Evolutionary conservation across 106 monocot species (phyloP).

Genomic region (Ottelia alismoides): DNA sequence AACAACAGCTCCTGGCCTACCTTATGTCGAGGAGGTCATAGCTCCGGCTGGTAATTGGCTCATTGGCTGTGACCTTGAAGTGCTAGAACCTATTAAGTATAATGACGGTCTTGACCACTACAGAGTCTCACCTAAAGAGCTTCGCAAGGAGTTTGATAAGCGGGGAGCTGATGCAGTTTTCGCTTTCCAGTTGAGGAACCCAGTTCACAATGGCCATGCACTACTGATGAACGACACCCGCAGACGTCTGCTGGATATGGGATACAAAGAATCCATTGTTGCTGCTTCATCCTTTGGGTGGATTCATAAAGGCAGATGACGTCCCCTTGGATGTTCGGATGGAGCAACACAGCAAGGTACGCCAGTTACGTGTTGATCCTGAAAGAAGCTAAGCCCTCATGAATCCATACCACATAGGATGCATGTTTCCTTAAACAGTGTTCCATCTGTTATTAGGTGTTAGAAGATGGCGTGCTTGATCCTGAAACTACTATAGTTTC

Average conservation of each 20-base stretch:
- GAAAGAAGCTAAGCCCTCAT: background rate
- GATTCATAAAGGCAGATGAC: slow-evolving; percentile 95
- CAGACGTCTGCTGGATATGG: slow-evolving; percentile 80
- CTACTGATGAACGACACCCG: slow-evolving; percentile 96
- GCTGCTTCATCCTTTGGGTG: slow-evolving; percentile 90
- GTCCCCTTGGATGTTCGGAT: slow-evolving; percentile 87
- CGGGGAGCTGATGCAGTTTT: slow-evolving; percentile 91
- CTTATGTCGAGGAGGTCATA: slow-evolving; percentile 78
- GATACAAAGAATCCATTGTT: slow-evolving; percentile 90
- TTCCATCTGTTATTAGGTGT: slow-evolving; percentile 33
- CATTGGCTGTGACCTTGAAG: slow-evolving; percentile 79
- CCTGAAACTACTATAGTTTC: slow-evolving; percentile 86
- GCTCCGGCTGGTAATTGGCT: slow-evolving; percentile 67
- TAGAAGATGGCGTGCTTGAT: slow-evolving; percentile 94
- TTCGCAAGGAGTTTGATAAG: slow-evolving; percentile 80
- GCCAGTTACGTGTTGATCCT: background rate
- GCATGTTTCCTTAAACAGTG: background rate
- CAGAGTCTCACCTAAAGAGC: slow-evolving; percentile 75
- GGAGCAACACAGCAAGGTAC: slow-evolving; percentile 99
- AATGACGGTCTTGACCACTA: slow-evolving; percentile 96
- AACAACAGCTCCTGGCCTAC: slow-evolving; percentile 70
- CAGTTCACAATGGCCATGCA: slow-evolving; percentile 97
- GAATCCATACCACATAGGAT: background rate
- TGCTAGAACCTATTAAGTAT: slow-evolving; percentile 87
- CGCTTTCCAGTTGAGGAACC: slow-evolving; percentile 93